Evolutionary conservation across 441 rosid genomes (phyloP).

Genomic region (Capsella rubella): DNA sequence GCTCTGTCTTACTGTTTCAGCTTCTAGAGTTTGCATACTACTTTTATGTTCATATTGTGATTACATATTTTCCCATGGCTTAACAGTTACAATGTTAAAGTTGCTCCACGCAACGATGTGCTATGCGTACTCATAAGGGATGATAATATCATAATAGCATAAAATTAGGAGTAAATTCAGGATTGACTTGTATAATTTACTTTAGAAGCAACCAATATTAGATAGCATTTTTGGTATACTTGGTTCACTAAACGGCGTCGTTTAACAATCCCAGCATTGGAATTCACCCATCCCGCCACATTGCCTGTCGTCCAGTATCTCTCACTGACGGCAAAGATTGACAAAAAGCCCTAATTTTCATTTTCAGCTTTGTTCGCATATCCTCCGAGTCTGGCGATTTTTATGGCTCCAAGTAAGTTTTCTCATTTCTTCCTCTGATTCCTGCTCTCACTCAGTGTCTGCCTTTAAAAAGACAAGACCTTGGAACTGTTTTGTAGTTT

Average conservation of each 20-base stretch:
- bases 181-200: not conserved
- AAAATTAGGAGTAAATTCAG: not conserved
- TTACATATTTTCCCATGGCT: not conserved
- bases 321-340: constrained; percentile 6
- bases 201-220: not conserved
- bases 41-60: not conserved
- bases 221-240: not conserved
- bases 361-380: constrained; percentile 1
- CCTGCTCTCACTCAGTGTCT: not conserved
- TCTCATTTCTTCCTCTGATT: constrained; percentile 5
- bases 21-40: not conserved
- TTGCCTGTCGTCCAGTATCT: not conserved
- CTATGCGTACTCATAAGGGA: not conserved
- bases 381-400: not conserved
- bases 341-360: constrained; percentile 24
- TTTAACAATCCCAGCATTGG: not conserved
- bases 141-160: not conserved
- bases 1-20: not conserved
- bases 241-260: not conserved
- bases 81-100: not conserved
- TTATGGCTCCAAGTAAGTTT: constrained; percentile 27
- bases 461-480: constrained; percentile 13
- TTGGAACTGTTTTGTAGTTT: constrained; percentile 25
- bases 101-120: not conserved
- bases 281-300: constrained; percentile 29